These are phyloP conservation scores for Talaromyces sp. DNA, from an alignment of 2,329 filamentous ascomycete genomes.

Conservation along the genomic window DNA sequence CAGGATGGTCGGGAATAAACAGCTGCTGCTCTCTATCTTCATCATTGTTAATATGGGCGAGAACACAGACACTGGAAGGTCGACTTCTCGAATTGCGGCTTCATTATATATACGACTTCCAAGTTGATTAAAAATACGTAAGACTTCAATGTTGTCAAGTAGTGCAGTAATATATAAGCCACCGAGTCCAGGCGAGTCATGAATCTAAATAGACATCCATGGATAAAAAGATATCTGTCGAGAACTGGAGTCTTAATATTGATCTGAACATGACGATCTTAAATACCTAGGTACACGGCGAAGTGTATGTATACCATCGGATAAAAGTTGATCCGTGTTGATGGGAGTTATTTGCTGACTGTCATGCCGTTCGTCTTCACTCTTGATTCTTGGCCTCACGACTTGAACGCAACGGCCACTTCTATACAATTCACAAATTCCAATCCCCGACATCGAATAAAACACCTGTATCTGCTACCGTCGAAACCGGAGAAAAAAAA, in stretches of 20 bases:
- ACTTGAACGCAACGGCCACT: neutral
- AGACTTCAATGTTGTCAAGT: too few relatives aligned
- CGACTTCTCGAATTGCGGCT: neutral
- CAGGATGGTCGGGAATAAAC: neutral
- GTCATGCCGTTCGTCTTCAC: neutral
- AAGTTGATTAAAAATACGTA: too few relatives aligned
- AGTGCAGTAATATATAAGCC: too few relatives aligned
- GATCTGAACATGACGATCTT: neutral
- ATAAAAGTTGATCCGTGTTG: neutral
- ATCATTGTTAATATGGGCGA: too few relatives aligned
- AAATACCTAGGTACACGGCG: too few relatives aligned
- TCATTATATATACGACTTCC: neutral
- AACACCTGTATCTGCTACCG: neutral
- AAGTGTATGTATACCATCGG: neutral
- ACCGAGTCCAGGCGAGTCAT: neutral
- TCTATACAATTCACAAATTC: neutral
- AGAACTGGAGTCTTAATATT: neutral
- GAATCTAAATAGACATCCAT: neutral
- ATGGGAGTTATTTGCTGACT: neutral
- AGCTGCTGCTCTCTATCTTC: neutral
- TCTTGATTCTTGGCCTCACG: neutral
- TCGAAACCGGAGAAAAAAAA: conserved; percentile 38
- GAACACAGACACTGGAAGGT: neutral
- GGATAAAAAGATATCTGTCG: neutral
- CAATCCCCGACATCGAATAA: neutral